Base-by-base conservation (phyloP, 257 asterid genomes). In the Forsythia viridissima region DNA sequence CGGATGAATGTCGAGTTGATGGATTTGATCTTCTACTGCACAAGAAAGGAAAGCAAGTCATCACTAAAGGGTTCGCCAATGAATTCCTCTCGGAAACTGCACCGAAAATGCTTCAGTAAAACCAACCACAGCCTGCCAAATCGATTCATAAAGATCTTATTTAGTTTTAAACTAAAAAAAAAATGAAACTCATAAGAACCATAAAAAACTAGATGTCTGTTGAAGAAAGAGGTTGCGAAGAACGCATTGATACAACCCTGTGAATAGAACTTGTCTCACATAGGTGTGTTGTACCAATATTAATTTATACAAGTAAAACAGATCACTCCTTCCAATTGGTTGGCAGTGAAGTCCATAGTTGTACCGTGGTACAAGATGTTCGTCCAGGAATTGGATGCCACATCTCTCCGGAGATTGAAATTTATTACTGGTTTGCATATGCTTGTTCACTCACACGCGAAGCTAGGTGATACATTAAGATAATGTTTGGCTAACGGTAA, bases 11-110 rank as follows among this genome's bases (percentile, higher is more conserved):
- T 46, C 65, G 76, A 18, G 83, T 61, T 63, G 85, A 67, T 57
- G 88, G 57, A 70, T 78, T 72, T 20, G 8, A 52, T 72, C 77
- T 81, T 77, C 85, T 77, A 48, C 87, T 16, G 20, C 85, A 84
- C 70, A 86, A 84, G 88, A 83, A 88, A 70, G 94, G 79, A 78
- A 91, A 82, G 86, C 98, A 91, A 85, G 86, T 75, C 98, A 94
- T 94, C 76, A 81, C 93, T 86, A 82, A 65, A 75, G 84, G 80
- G 79, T 75, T 73, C 72, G 69, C 78, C 84, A 72, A 77, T 42
- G 42, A 78, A 77, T 67, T 71, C 77, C 80, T 69, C 74, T 70
- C 40, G 77, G 61, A 46, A 80, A 78, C 48, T 41, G 37, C 34
- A 12, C 76, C 21, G 37, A 42, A 72, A 80, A 55, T 70, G n/a